Evolutionary conservation across 2,329 filamentous ascomycete genomes (phyloP), one percentile per base, ranked within the genome.

Genomic region (Ophiognomonia clavigignenti-juglandacearum): DNA sequence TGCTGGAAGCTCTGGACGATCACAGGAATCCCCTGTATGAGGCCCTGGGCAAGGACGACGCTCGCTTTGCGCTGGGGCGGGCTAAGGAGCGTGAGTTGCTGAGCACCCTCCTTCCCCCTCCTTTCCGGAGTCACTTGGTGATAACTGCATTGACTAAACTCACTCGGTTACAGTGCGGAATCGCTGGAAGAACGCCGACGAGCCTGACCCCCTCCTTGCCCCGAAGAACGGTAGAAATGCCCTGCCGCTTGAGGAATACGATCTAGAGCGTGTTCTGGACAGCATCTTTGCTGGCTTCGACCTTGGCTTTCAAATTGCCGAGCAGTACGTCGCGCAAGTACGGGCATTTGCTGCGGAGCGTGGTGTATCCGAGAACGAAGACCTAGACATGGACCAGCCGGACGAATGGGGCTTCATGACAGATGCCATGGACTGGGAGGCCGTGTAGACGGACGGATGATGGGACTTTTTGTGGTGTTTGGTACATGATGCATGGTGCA

Each of bases 131-230:
- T 8, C n/a, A n/a, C 10, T 14, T 32, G 29, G n/a, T 32, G n/a
- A 32, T n/a, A n/a, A 5, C 29, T n/a, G 10, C 11, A 6, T 31
- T 13, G 13, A n/a, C 29, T 31, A 10, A 31, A 13, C 13, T 31
- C 4, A n/a, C n/a, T 34, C 13, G 14, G 4, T 16, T 19, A 13
- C 35, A 45, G 72, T 86, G 47, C 70, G 85, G 2, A 88, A 88
- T 54, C 70, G 79, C 9, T 88, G 85, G 85, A 88, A 88, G 64
- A 78, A 82, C 45, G 82, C 77, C 0, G 78, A 82, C 31, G 72
- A 77, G 36, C 62, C 47, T 19, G 46, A 64, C 60, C 1, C 55
- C 56, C 7, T 61, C 63, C 54, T 66, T 61, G 43, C 62, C 59
- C n/a, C 23, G 2, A 38, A 16, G 16, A 26, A 34, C 5, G 38